Percentiles rank a stretch among this genome's conserved stretches.
Conservation (phyloP, 2,329 filamentous ascomycete species). For the Aspergillus oerlinghausenensis region DNA sequence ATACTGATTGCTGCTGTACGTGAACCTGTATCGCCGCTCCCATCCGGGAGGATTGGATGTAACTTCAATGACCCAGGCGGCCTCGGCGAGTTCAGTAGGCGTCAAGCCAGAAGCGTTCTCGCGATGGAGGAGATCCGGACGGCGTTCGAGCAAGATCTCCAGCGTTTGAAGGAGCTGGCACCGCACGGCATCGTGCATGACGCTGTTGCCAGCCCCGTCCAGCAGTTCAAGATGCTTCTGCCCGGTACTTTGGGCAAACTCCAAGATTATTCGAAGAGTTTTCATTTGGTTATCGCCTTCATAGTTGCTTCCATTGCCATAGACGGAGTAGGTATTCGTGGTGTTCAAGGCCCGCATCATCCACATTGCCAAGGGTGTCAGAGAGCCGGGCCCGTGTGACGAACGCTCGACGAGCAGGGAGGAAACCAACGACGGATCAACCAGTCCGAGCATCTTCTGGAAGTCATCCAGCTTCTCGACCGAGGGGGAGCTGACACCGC, state of each 20-base stretch:
- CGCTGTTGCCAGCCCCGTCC: constrained; percentile 42
- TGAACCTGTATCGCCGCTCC: neutral
- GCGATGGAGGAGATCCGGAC: constrained; percentile 58
- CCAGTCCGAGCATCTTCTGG: constrained; percentile 57
- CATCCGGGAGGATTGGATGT: constrained; percentile 13
- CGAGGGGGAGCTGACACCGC: constrained; percentile 23
- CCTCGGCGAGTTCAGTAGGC: constrained; percentile 52
- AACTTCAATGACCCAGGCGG: constrained; percentile 22
- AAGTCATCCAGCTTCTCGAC: constrained; percentile 40
- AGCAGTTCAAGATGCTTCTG: constrained; percentile 42
- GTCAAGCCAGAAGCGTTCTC: constrained; percentile 76
- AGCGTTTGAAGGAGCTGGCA: constrained; percentile 56
- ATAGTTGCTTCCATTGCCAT: neutral
- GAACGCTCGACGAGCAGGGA: constrained; percentile 30
- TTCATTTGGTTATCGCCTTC: constrained; percentile 31
- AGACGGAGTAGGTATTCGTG: constrained; percentile 1
- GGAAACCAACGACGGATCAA: constrained; percentile 48
- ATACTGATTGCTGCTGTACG: neutral
- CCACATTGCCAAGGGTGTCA: constrained; percentile 56
- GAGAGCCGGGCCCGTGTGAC: constrained; percentile 19
- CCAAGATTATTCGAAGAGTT: constrained; percentile 49
- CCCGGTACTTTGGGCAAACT: constrained; percentile 51
- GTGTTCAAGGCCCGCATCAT: constrained; percentile 28
- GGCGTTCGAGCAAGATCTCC: constrained; percentile 44
- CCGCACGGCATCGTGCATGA: constrained; percentile 36